Evolutionary conservation across 2,329 filamentous ascomycete species (phyloP).

Genomic region (Graphium sp.): DNA sequence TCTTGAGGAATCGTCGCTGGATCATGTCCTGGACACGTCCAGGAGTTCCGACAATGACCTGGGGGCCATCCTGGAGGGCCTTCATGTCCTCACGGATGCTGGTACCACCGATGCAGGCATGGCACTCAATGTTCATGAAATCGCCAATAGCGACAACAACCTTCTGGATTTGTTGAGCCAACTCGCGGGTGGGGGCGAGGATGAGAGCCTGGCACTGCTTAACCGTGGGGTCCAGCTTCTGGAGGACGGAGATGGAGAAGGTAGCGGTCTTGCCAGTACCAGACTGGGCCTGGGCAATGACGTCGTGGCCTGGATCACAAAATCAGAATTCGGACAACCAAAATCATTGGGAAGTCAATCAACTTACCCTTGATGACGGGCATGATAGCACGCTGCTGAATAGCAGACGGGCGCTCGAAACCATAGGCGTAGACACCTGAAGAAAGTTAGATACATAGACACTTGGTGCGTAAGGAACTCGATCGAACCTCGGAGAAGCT

Average conservation of each 20-base stretch:
- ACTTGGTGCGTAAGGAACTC: too few species aligned
- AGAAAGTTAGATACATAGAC: too few species aligned
- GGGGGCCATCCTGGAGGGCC: constrained; percentile 86
- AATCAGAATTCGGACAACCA: not conserved
- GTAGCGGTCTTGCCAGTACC: constrained; percentile 99
- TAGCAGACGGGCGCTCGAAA: constrained; percentile 99
- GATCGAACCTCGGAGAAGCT: constrained; percentile 92
- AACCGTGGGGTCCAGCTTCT: constrained; percentile 91
- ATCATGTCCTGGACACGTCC: constrained; percentile 99
- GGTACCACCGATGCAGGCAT: constrained; percentile 98
- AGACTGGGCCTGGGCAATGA: constrained; percentile 98
- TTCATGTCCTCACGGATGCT: constrained; percentile 98
- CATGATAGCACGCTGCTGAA: constrained; percentile 99
- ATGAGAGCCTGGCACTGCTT: constrained; percentile 98
- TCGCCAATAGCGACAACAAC: constrained; percentile 97
- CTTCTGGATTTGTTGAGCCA: constrained; percentile 99
- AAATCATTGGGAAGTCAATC: constrained; percentile 3
- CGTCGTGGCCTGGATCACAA: constrained; percentile 66
- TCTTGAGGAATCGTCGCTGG: constrained; percentile 91
- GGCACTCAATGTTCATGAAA: constrained; percentile 99
- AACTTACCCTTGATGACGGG: constrained; percentile 94
- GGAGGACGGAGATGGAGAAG: constrained; percentile 96
- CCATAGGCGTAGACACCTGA: constrained; percentile 94
- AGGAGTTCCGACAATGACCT: constrained; percentile 94
- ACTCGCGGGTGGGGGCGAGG: constrained; percentile 92